phyloP scores from a whole-genome alignment of 768 basidiomycete genomes.

The Ramaria sp. region DNA sequence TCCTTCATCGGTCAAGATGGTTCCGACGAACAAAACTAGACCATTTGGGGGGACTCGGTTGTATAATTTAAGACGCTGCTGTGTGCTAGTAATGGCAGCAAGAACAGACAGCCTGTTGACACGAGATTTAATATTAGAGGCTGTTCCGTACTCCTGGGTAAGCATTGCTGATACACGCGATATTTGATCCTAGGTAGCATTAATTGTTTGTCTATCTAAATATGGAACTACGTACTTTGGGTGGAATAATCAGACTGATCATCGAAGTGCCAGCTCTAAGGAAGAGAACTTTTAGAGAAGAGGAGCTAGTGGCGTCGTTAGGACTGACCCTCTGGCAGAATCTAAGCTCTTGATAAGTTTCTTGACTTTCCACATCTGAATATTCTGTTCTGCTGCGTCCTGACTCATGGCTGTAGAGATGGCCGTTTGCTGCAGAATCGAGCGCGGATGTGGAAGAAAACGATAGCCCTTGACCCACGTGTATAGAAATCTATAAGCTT shows the following conservation, averaged over 20 bases:
- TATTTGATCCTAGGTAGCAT: constrained; percentile 64
- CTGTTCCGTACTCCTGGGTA: constrained; percentile 96
- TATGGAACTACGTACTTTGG: constrained; percentile 46
- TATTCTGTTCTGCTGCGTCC: constrained; percentile 86
- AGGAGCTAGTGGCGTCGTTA: background rate
- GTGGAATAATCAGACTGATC: constrained; percentile 96
- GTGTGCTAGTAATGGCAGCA: constrained; percentile 96
- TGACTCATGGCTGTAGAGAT: constrained; percentile 50
- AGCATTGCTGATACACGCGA: constrained; percentile 91
- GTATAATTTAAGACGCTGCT: constrained; percentile 95
- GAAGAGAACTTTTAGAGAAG: background rate
- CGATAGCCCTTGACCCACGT: background rate
- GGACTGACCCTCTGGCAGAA: constrained; percentile 69
- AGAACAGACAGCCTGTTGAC: constrained; percentile 96
- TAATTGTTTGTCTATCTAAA: background rate
- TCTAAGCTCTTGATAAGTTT: constrained; percentile 99
- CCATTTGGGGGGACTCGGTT: constrained; percentile 95
- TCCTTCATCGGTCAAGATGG: constrained; percentile 94
- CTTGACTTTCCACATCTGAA: constrained; percentile 98
- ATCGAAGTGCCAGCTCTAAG: constrained; percentile 89
- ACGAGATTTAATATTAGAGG: constrained; percentile 99
- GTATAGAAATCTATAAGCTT: background rate
- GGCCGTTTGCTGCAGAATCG: constrained; percentile 8
- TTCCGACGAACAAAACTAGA: constrained; percentile 95
- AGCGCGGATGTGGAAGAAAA: background rate